Conservation (phyloP, 2,329 filamentous ascomycete genomes). For the Trichoderma sp. region DNA sequence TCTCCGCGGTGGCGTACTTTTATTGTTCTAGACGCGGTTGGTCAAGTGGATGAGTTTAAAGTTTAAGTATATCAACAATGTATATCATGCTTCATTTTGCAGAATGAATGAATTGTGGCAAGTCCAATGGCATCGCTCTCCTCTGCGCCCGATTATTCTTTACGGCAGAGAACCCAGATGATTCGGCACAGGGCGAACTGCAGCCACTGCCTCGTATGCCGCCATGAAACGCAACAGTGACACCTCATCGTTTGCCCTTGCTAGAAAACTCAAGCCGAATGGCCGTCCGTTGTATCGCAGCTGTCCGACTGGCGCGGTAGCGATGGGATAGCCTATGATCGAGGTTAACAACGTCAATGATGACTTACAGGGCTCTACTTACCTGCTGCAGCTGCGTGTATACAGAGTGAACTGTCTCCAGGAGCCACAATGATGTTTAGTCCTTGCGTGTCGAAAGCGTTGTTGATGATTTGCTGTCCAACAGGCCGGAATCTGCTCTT, state of each 20-base stretch:
- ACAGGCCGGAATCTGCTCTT: not conserved
- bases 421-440: conserved; percentile 25
- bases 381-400: conserved; percentile 28
- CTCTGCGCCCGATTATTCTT: not conserved
- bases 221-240: conserved; percentile 26
- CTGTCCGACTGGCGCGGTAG: conserved; percentile 24
- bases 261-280: conserved; percentile 27
- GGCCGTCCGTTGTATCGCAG: conserved; percentile 27
- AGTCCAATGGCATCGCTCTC: not conserved
- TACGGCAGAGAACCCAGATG: not conserved
- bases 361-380: not conserved
- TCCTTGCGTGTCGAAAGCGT: conserved; percentile 9
- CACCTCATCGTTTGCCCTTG: conserved; percentile 24
- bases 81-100: not conserved
- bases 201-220: conserved; percentile 24
- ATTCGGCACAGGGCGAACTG: conserved; percentile 21
- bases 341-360: not conserved
- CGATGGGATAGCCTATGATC: conserved; percentile 23
- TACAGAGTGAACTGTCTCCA: conserved; percentile 26
- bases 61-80: not conserved
- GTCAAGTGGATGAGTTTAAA: not conserved
- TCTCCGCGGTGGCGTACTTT: not conserved
- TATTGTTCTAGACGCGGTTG: not conserved
- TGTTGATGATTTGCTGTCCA: conserved; percentile 15
- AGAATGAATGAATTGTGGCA: not conserved